These are phyloP conservation scores for Ammopiptanthus mongolicus DNA, from an alignment of 306 rosid species.

Conservation along the genomic window DNA sequence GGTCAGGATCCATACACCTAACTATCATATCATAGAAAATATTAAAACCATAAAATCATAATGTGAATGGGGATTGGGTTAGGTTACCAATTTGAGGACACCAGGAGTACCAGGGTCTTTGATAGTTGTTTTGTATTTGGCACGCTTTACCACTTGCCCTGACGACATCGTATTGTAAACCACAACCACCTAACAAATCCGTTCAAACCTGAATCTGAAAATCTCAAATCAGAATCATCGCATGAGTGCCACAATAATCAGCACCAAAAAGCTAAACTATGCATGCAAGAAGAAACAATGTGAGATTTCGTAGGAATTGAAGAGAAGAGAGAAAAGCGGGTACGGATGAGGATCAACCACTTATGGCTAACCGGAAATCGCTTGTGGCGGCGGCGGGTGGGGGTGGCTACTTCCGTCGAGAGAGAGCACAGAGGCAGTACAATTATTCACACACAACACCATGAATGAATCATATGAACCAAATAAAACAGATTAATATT, in stretches of 20 bases:
- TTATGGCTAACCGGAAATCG: background rate
- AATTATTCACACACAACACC: too few species aligned
- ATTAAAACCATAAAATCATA: background rate
- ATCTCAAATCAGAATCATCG: background rate
- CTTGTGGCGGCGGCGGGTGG: background rate
- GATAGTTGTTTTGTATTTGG: conserved; percentile 63
- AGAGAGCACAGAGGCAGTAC: background rate
- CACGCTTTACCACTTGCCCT: conserved; percentile 61
- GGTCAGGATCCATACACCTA: background rate
- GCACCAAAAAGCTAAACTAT: background rate
- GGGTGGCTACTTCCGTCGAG: background rate
- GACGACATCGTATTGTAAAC: conserved; percentile 44
- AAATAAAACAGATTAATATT: too few species aligned
- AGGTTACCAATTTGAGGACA: conserved; percentile 64
- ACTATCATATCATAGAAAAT: background rate
- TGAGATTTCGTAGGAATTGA: too few species aligned
- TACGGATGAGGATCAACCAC: background rate
- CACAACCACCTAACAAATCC: background rate
- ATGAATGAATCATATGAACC: too few species aligned
- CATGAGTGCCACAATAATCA: background rate
- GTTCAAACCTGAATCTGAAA: conserved; percentile 2
- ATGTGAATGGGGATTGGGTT: background rate
- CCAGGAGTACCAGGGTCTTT: conserved; percentile 88
- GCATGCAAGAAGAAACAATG: too few species aligned
- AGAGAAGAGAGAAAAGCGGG: background rate